Evolutionary conservation across 2,329 filamentous ascomycete species (phyloP).

Genomic region (Thielaviopsis ethacetica): DNA sequence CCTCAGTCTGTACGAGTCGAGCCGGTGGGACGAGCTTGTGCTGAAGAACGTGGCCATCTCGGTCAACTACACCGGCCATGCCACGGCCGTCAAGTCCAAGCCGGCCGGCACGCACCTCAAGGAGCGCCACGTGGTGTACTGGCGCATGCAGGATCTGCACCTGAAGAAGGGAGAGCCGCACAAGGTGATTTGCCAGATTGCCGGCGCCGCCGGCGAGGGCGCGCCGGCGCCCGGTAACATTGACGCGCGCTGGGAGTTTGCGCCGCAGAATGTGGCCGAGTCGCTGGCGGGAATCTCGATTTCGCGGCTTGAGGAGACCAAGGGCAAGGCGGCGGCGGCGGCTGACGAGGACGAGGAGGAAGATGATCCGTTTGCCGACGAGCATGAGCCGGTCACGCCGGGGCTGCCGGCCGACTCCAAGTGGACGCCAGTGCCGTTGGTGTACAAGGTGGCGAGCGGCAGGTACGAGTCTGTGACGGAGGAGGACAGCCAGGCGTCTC

Average conservation of each 20-base stretch:
- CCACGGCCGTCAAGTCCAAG: constrained; percentile 57
- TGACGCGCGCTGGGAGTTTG: constrained; percentile 67
- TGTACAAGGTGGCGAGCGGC: constrained; percentile 55
- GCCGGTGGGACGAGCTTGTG: constrained; percentile 10
- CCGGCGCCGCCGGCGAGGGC: constrained; percentile 52
- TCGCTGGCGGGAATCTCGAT: constrained; percentile 42
- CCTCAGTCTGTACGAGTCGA: not conserved
- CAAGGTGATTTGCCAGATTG: constrained; percentile 71
- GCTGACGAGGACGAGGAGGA: constrained; percentile 16
- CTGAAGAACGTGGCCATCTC: constrained; percentile 60
- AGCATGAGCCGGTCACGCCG: constrained; percentile 15
- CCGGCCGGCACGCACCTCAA: constrained; percentile 64
- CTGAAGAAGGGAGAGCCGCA: constrained; percentile 33
- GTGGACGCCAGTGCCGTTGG: constrained; percentile 53
- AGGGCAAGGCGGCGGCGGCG: constrained; percentile 28
- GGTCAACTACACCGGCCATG: constrained; percentile 52
- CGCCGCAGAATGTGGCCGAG: constrained; percentile 17
- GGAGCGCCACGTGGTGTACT: constrained; percentile 63
- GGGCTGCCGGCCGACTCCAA: constrained; percentile 17
- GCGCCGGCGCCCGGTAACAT: constrained; percentile 58
- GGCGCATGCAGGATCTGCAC: constrained; percentile 57
- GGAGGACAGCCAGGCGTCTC: constrained; percentile 18
- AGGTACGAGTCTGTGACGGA: constrained; percentile 42
- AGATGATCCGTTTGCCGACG: constrained; percentile 55
- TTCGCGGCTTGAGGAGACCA: constrained; percentile 34